phyloP scores from a whole-genome alignment of 495 filamentous ascomycete species.

The Penicillium bialowiezense region DNA sequence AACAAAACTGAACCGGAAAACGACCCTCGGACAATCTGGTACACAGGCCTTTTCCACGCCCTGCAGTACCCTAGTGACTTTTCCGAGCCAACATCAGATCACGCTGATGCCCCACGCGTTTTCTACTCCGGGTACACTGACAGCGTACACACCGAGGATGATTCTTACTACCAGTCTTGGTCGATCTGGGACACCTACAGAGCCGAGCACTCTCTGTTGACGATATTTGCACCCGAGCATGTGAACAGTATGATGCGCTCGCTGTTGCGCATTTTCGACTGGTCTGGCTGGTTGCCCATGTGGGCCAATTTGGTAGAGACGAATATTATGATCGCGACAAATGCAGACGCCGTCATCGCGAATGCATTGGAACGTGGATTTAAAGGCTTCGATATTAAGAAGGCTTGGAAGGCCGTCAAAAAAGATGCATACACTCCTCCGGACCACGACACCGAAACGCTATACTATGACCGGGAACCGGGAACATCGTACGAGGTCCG shows the following conservation, averaged over 20 bases:
- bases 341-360: constrained; percentile 25
- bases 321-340: constrained; percentile 31
- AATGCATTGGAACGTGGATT: constrained; percentile 28
- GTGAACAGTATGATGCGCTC: constrained; percentile 31
- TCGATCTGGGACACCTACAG: constrained; percentile 31
- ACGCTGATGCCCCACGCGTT: constrained; percentile 1
- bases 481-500: constrained; percentile 22
- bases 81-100: constrained; percentile 19
- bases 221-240: constrained; percentile 23
- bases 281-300: constrained; percentile 27
- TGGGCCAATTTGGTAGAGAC: constrained; percentile 29
- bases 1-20: constrained; percentile 20
- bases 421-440: constrained; percentile 26
- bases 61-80: constrained; percentile 28
- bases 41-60: constrained; percentile 24
- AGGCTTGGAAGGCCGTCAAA: constrained; percentile 22
- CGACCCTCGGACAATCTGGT: constrained; percentile 22
- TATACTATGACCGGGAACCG: constrained; percentile 29
- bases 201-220: constrained; percentile 24
- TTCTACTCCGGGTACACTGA: constrained; percentile 30
- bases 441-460: constrained; percentile 14
- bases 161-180: constrained; percentile 31
- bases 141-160: constrained; percentile 14
- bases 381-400: constrained; percentile 15
- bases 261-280: constrained; percentile 25